Conservation (phyloP, 2,329 filamentous ascomycete species). For the Colletotrichum melonis region DNA sequence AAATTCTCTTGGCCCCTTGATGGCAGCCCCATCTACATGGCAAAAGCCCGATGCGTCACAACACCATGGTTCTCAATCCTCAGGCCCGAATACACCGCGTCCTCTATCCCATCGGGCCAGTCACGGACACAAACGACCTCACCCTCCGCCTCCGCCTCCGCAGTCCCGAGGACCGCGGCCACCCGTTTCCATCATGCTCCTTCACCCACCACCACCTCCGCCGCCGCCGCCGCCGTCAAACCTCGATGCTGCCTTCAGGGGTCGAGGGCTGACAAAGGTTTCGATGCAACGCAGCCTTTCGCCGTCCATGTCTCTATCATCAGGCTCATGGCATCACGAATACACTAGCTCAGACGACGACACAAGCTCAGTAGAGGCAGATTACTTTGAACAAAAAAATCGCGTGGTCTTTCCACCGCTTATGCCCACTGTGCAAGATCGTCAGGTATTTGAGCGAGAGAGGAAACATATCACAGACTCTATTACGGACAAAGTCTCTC, state of each 20-base stretch:
- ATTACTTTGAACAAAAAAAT: conserved; percentile 25
- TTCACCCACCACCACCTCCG: not conserved
- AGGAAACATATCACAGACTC: conserved; percentile 40
- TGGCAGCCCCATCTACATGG: not conserved
- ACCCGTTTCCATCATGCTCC: not conserved
- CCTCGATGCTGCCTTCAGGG: not conserved
- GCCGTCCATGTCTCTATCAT: conserved; percentile 9
- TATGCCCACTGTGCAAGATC: conserved; percentile 26
- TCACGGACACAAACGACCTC: not conserved
- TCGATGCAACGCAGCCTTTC: not conserved
- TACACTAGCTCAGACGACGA: conserved; percentile 12
- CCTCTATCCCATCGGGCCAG: not conserved
- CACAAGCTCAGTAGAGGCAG: conserved; percentile 18
- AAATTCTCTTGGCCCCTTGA: conserved; percentile 1
- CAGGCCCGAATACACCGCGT: not conserved
- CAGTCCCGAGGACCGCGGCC: not conserved
- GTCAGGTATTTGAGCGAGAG: not conserved
- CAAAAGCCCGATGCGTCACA: not conserved
- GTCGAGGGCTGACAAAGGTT: not conserved
- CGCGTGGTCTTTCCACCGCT: conserved; percentile 28
- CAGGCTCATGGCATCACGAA: conserved; percentile 13
- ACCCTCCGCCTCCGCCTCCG: not conserved
- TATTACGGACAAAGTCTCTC: conserved; percentile 49
- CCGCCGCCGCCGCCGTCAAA: conserved; percentile 7
- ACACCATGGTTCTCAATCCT: not conserved